A percentile compares a stretch with the other conserved stretches of the same genome.
Evolutionary conservation across 768 basidiomycete genomes (phyloP).

Genomic region (Tricholoma saponaceum): DNA sequence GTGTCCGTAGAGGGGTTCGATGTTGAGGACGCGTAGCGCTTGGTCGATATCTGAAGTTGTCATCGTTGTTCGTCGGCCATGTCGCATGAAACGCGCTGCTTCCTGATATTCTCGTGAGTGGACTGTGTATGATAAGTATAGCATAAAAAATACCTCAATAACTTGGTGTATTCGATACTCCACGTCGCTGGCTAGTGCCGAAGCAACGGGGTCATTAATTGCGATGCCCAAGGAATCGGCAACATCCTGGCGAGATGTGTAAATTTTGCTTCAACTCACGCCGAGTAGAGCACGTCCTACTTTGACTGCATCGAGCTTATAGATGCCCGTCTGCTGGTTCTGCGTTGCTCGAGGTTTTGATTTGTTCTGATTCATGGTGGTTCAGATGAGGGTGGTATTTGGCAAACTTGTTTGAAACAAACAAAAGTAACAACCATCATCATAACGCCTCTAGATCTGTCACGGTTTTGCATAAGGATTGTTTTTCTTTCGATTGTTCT

Average conservation of each 20-base stretch:
- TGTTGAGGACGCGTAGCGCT: conserved; percentile 90
- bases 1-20: conserved; percentile 93
- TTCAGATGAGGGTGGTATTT: not conserved
- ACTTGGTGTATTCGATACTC: conserved; percentile 96
- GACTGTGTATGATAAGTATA: not conserved
- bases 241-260: conserved; percentile 58
- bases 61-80: conserved; percentile 91
- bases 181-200: conserved; percentile 89
- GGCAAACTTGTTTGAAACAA: not conserved
- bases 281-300: conserved; percentile 26
- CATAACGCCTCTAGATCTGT: too few species aligned
- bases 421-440: too few species aligned
- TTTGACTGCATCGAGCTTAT: conserved; percentile 61
- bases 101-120: conserved; percentile 47
- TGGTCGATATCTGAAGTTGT: conserved; percentile 90
- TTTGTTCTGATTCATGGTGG: conserved; percentile 28
- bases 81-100: conserved; percentile 95
- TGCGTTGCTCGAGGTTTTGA: conserved; percentile 44
- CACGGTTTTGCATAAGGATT: too few species aligned
- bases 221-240: conserved; percentile 84
- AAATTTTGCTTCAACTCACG: not conserved
- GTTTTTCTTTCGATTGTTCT: too few species aligned
- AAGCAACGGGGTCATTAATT: conserved; percentile 67
- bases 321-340: conserved; percentile 54
- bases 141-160: conserved; percentile 56